Conservation (phyloP, 768 basidiomycete species). For the Nidularia sp. region DNA sequence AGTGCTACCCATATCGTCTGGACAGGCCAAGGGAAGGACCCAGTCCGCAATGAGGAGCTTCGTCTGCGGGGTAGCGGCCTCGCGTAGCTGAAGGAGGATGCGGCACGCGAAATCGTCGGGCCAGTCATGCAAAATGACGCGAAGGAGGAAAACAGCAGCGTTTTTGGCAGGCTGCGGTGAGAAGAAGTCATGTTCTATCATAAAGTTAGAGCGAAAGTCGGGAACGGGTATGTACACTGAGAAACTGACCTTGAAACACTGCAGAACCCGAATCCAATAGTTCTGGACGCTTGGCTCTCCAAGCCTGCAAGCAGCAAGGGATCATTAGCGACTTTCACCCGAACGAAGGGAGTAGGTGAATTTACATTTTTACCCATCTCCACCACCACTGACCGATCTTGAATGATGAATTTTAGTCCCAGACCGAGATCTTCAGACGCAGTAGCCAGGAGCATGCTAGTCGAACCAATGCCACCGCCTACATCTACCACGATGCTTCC, state of each 20-base stretch:
- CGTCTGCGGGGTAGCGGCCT: conserved; percentile 48
- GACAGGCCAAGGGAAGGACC: conserved; percentile 65
- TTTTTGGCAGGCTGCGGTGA: conserved; percentile 49
- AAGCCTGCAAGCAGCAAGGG: conserved; percentile 30
- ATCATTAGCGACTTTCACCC: background rate
- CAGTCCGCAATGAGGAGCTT: conserved; percentile 70
- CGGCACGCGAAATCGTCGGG: conserved; percentile 52
- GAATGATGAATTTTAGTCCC: conserved; percentile 49
- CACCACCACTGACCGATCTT: conserved; percentile 54
- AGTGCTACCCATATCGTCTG: conserved; percentile 37
- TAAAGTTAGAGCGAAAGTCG: background rate
- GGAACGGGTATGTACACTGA: background rate
- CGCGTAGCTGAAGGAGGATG: conserved; percentile 39
- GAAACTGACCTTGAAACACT: conserved; percentile 43
- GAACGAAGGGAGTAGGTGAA: background rate
- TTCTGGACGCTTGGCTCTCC: conserved; percentile 56
- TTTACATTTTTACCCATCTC: conserved; percentile 47
- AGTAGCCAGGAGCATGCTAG: conserved; percentile 27
- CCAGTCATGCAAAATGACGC: conserved; percentile 79
- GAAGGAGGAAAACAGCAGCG: conserved; percentile 64
- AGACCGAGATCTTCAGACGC: conserved; percentile 18
- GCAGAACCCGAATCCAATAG: conserved; percentile 51
- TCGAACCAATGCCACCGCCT: conserved; percentile 63
- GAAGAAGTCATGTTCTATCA: conserved; percentile 72
- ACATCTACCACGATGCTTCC: conserved; percentile 60